Evolutionary conservation across 306 rosid genomes (phyloP).

Genomic region (Vigna reflexopilosa): DNA sequence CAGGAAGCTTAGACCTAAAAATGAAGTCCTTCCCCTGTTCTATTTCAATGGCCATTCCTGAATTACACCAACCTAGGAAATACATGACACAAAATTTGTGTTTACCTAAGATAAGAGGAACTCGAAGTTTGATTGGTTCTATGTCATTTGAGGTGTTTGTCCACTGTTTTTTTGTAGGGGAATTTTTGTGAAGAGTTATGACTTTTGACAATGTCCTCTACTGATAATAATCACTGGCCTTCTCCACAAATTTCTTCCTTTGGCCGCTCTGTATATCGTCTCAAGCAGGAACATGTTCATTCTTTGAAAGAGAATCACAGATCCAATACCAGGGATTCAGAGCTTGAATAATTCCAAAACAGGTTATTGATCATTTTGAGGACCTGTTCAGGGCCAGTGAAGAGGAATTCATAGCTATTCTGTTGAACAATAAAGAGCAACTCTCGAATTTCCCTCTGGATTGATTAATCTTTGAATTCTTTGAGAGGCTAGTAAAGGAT

Average conservation of each 20-base stretch:
- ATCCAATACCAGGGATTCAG: not conserved
- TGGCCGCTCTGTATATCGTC: not conserved
- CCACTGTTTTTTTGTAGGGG: not conserved
- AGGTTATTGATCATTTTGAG: not conserved
- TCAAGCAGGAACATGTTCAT: conserved; percentile 1
- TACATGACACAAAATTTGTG: too few relatives aligned
- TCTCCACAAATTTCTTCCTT: not conserved
- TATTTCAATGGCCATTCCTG: conserved; percentile 16
- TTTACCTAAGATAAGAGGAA: too few relatives aligned
- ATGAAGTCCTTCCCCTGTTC: conserved; percentile 44
- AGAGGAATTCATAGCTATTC: not conserved
- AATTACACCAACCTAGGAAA: too few relatives aligned
- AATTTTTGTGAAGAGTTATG: not conserved
- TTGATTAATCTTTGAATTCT: not conserved
- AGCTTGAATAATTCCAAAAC: conserved; percentile 17
- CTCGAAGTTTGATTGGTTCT: not conserved
- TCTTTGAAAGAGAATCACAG: not conserved
- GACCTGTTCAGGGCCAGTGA: conserved; percentile 2
- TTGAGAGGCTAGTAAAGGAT: not conserved
- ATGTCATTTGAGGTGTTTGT: not conserved
- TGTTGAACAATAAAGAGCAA: conserved; percentile 1
- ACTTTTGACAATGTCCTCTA: conserved; percentile 1
- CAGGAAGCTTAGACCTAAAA: conserved; percentile 71
- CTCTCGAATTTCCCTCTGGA: not conserved
- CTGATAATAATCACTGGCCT: not conserved